Conservation (phyloP, 1,284 basidiomycete species). For the Bondarzewia mesenterica region DNA sequence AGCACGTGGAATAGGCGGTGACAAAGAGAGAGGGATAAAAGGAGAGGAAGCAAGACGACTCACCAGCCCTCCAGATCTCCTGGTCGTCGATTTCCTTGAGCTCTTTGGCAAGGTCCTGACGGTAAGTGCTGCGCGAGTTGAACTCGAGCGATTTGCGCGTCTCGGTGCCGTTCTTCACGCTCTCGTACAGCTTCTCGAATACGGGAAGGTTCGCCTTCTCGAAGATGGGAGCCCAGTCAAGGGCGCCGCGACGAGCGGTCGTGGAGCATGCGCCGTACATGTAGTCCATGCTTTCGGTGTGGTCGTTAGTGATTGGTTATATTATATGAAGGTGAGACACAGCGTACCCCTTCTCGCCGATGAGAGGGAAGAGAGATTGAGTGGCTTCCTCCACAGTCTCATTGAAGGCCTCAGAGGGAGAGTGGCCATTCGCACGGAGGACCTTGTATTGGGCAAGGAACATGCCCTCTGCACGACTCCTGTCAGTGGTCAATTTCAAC, state of each 20-base stretch:
- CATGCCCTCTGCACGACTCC: slow-evolving; percentile 68
- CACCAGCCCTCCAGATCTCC: slow-evolving; percentile 96
- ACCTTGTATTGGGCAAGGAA: slow-evolving; percentile 99
- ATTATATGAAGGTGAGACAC: slow-evolving; percentile 2
- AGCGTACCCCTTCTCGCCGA: slow-evolving; percentile 84
- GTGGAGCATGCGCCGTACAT: slow-evolving; percentile 99
- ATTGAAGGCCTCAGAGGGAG: slow-evolving; percentile 98
- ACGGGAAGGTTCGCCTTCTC: slow-evolving; percentile 90
- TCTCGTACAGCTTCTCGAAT: slow-evolving; percentile 93
- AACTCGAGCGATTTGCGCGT: slow-evolving; percentile 96
- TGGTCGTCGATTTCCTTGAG: slow-evolving; percentile 92
- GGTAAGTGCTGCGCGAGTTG: slow-evolving; percentile 90
- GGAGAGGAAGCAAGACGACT: slow-evolving; percentile 18
- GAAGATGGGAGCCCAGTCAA: slow-evolving; percentile 99
- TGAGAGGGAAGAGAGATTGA: slow-evolving; percentile 95
- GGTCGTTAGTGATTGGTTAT: background rate
- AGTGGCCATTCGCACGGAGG: slow-evolving; percentile 96
- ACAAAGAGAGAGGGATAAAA: background rate
- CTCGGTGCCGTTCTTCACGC: slow-evolving; percentile 92
- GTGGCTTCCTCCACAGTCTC: slow-evolving; percentile 99
- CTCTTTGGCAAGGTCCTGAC: slow-evolving; percentile 90
- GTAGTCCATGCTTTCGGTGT: slow-evolving; percentile 86
- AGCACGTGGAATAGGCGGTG: background rate
- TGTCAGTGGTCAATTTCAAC: background rate
- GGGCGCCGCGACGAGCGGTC: slow-evolving; percentile 95